Percentiles rank a stretch among this genome's conserved stretches.
phyloP scores from a whole-genome alignment of 2,329 filamentous ascomycete genomes.

The Phoma sp. region DNA sequence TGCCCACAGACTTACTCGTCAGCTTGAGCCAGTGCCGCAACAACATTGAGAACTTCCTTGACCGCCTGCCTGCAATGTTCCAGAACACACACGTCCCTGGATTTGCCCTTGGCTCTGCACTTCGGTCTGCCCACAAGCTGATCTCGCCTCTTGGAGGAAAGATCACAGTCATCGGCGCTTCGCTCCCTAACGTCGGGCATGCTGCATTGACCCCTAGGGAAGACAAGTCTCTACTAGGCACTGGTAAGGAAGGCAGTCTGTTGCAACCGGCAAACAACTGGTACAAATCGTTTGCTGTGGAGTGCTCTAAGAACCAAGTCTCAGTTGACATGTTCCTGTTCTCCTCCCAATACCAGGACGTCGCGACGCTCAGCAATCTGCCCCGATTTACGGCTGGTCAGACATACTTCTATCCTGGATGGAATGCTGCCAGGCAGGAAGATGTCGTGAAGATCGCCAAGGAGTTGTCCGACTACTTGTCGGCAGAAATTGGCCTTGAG shows the following conservation, averaged over 20 bases:
- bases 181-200: slow-evolving; percentile 85
- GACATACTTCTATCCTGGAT: slow-evolving; percentile 97
- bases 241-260: slow-evolving; percentile 85
- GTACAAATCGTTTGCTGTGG: slow-evolving; percentile 98
- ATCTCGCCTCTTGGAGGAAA: slow-evolving; percentile 95
- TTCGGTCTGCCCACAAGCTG: slow-evolving; percentile 92
- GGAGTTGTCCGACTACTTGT: slow-evolving; percentile 97
- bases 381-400: slow-evolving; percentile 96
- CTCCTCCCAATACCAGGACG: slow-evolving; percentile 74
- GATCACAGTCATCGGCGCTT: slow-evolving; percentile 88
- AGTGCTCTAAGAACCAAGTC: slow-evolving; percentile 98
- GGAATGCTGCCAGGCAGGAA: slow-evolving; percentile 91
- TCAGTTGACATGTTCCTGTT: slow-evolving; percentile 67
- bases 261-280: slow-evolving; percentile 94
- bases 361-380: slow-evolving; percentile 93
- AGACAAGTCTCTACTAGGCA: slow-evolving; percentile 94
- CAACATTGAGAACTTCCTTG: slow-evolving; percentile 89
- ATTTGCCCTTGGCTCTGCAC: slow-evolving; percentile 93
- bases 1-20: slow-evolving; percentile 88
- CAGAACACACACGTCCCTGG: slow-evolving; percentile 87
- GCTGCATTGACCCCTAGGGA: slow-evolving; percentile 90
- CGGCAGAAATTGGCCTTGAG: slow-evolving; percentile 92
- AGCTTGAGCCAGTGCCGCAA: slow-evolving; percentile 86
- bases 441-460: slow-evolving; percentile 98
- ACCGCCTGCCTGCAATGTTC: slow-evolving; percentile 95